Percentiles rank a stretch among this genome's conserved stretches.
Conservation (phyloP, 176 grass and related monocot genomes). For the Guadua angustifolia region DNA sequence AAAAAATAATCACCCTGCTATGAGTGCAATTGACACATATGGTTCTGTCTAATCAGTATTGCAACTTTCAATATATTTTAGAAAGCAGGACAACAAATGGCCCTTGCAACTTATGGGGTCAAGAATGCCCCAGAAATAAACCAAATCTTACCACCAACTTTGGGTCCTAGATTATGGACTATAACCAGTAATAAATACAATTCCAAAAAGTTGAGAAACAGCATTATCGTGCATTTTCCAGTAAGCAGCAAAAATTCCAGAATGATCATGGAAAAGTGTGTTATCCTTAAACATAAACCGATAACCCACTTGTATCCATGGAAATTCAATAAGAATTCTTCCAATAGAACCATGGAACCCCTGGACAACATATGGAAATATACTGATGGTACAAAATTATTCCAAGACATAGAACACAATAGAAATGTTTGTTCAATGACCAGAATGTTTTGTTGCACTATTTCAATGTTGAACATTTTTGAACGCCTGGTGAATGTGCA, state of each 20-base stretch:
- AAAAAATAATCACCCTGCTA: neutral
- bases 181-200: neutral
- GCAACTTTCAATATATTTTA: constrained; percentile 6
- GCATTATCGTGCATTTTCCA: constrained; percentile 7
- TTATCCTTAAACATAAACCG: neutral
- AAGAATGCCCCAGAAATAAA: neutral
- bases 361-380: neutral
- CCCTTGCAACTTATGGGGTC: neutral
- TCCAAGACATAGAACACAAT: neutral
- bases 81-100: constrained; percentile 7
- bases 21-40: constrained; percentile 3
- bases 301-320: neutral
- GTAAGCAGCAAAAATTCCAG: neutral
- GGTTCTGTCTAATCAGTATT: neutral
- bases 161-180: constrained; percentile 3
- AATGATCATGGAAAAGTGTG: neutral
- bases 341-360: neutral
- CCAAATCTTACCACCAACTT: neutral
- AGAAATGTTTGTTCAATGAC: constrained; percentile 3
- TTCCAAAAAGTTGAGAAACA: neutral
- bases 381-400: neutral
- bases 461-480: neutral
- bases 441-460: constrained; percentile 15
- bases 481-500: neutral
- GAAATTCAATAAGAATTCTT: neutral